These are phyloP conservation scores for Dittrichia graveolens DNA, from an alignment of 129 eudicot species.

Conservation along the genomic window DNA sequence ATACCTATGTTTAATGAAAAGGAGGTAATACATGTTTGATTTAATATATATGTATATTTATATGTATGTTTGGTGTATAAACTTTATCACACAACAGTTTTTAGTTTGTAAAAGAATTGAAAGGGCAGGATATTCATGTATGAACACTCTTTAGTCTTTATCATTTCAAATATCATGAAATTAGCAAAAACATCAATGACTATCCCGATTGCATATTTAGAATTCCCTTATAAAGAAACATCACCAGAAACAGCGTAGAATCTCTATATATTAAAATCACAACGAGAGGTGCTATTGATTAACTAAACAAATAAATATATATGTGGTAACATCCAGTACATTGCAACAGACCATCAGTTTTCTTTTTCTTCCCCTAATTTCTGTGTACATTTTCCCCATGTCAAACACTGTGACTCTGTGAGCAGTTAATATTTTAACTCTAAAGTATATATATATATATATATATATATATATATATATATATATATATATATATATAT, in stretches of 20 bases:
- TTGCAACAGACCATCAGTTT: not conserved
- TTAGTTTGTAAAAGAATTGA: slow-evolving; percentile 10
- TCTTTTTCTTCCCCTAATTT: not conserved
- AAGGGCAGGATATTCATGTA: not conserved
- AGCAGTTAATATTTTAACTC: not conserved
- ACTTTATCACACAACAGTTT: slow-evolving; percentile 15
- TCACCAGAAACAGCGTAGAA: not conserved
- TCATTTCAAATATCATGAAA: too few species aligned
- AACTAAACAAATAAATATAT: not conserved
- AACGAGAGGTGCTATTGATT: not conserved
- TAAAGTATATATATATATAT: not conserved
- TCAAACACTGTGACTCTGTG: not conserved
- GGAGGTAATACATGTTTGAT: slow-evolving; percentile 55
- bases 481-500: not conserved
- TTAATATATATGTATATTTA: slow-evolving; percentile 1
- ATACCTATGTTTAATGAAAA: slow-evolving; percentile 89
- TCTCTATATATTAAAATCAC: not conserved
- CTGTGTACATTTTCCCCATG: not conserved
- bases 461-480: not conserved
- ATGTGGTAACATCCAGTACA: not conserved
- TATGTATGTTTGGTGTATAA: slow-evolving; percentile 21
- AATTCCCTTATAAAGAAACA: slow-evolving; percentile 18
- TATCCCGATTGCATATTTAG: not conserved
- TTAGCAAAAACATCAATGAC: not conserved
- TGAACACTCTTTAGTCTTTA: not conserved